phyloP scores from a whole-genome alignment of 345 rosid genomes.

The Eucalyptus tenuipes region DNA sequence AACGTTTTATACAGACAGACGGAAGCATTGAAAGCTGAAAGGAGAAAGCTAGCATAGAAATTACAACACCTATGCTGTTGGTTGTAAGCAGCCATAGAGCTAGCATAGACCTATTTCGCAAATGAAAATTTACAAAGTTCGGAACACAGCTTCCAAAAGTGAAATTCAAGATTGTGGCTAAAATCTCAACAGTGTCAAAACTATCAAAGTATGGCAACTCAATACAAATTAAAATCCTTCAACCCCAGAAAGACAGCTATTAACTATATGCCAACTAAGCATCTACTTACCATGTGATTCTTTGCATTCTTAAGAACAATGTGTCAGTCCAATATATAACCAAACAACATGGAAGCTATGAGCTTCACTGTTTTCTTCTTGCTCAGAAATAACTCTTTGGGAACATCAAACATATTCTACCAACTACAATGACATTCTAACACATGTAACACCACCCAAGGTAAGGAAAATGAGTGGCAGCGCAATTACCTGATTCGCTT shows the following conservation, averaged over 20 bases:
- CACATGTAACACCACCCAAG: neutral
- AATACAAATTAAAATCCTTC: neutral
- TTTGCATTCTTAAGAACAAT: neutral
- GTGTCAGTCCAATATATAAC: neutral
- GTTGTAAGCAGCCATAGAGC: neutral
- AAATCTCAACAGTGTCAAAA: neutral
- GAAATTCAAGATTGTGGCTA: neutral
- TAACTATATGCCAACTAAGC: neutral
- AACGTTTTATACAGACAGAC: neutral
- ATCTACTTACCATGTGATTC: neutral
- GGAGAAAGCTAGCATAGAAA: neutral
- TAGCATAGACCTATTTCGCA: neutral
- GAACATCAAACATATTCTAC: neutral
- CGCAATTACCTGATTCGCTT: constrained; percentile 68
- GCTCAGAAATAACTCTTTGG: neutral
- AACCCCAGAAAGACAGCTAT: neutral
- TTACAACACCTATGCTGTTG: neutral
- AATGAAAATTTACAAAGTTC: neutral
- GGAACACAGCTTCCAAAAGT: neutral
- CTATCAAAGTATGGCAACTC: neutral
- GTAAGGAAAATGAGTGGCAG: neutral
- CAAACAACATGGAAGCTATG: neutral
- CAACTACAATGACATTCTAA: neutral
- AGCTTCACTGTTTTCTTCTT: neutral
- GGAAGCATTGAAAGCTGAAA: neutral